A percentile compares a stretch with the other conserved stretches of the same genome.
These are phyloP conservation scores for Leishmania turanica DNA, from an alignment of 208 protist species.

Conservation along the genomic window DNA sequence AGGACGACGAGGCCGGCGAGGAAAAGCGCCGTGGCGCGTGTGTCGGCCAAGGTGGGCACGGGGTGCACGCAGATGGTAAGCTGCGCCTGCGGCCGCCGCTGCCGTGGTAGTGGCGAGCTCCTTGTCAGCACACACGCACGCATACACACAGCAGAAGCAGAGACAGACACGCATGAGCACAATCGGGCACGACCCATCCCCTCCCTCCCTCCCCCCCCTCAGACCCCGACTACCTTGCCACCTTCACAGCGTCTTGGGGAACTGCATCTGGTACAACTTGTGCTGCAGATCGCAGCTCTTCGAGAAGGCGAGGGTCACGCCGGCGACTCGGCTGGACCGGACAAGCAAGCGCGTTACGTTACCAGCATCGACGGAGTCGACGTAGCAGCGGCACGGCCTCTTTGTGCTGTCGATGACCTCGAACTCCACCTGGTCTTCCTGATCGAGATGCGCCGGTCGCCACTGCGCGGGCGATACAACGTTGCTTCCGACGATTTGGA, in stretches of 20 bases:
- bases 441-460: conserved; percentile 84
- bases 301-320: conserved; percentile 83
- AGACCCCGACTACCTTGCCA: background rate
- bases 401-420: conserved; percentile 86
- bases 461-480: conserved; percentile 90
- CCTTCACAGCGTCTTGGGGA: conserved; percentile 65
- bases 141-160: background rate
- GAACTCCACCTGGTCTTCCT: conserved; percentile 90
- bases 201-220: background rate
- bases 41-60: too few species aligned
- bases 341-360: conserved; percentile 85
- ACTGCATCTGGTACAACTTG: conserved; percentile 92
- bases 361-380: conserved; percentile 87
- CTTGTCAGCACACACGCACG: background rate
- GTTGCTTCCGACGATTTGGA: conserved; percentile 91
- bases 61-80: background rate
- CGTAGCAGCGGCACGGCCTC: conserved; percentile 87
- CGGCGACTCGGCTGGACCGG: conserved; percentile 82
- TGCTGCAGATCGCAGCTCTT: conserved; percentile 89
- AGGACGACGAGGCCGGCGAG: background rate
- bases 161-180: background rate
- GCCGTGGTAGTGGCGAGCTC: background rate
- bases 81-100: background rate
- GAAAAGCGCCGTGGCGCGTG: background rate
- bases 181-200: background rate